Conservation (phyloP, 345 rosid genomes). For the Rhizophora mangle region DNA sequence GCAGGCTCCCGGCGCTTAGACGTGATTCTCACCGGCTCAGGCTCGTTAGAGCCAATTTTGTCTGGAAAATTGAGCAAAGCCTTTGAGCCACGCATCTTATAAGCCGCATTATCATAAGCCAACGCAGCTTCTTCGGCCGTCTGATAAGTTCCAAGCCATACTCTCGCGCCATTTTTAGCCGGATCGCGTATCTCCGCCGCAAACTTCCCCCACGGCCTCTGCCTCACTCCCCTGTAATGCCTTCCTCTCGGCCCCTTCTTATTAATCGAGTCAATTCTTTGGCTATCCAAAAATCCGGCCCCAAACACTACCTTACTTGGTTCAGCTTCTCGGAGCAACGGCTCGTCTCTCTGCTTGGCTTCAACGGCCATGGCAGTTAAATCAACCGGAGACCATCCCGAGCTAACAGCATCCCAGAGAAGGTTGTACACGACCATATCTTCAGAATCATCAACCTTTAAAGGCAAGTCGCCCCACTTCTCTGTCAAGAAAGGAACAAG, state of each 20-base stretch:
- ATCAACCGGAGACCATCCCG: slow-evolving; percentile 47
- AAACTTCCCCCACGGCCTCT: slow-evolving; percentile 38
- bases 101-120: slow-evolving; percentile 38
- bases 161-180: slow-evolving; percentile 36
- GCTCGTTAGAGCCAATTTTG: slow-evolving; percentile 19
- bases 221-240: slow-evolving; percentile 43
- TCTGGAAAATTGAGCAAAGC: slow-evolving; percentile 36
- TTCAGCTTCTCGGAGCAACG: not conserved
- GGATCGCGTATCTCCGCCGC: slow-evolving; percentile 38
- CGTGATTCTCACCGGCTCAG: slow-evolving; percentile 19
- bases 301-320: not conserved
- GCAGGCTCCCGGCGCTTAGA: slow-evolving; percentile 11
- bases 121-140: slow-evolving; percentile 39
- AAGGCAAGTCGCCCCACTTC: slow-evolving; percentile 42
- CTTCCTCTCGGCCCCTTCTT: slow-evolving; percentile 16
- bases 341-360: not conserved
- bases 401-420: slow-evolving; percentile 48
- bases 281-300: not conserved
- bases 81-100: slow-evolving; percentile 32
- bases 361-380: not conserved
- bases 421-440: slow-evolving; percentile 54
- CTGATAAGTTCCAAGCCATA: slow-evolving; percentile 38
- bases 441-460: slow-evolving; percentile 52
- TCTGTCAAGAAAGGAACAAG: slow-evolving; percentile 21
- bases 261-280: not conserved